Evolutionary conservation across 441 rosid species (phyloP).

Genomic region (Pelargonium myrrhifolium): DNA sequence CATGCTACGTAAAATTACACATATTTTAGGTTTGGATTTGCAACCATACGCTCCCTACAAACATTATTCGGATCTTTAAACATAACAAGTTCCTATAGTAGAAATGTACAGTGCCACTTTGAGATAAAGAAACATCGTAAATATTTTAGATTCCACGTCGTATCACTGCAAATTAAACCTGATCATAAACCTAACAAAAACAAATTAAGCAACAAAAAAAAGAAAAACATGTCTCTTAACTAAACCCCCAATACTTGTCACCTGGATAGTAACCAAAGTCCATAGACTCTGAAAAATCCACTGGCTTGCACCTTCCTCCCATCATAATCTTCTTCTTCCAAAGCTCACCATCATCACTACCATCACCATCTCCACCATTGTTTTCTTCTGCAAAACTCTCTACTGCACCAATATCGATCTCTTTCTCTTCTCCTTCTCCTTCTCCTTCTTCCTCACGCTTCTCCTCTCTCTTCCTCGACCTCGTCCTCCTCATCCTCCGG

Average conservation of each 20-base stretch:
- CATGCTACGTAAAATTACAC: too few relatives aligned
- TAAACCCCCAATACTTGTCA: background rate
- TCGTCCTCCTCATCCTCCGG: conserved; percentile 24
- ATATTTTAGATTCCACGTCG: too few relatives aligned
- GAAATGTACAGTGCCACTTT: too few relatives aligned
- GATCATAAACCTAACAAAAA: background rate
- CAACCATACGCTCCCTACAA: too few relatives aligned
- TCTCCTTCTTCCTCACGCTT: background rate
- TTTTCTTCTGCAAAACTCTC: too few relatives aligned
- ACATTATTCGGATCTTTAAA: too few relatives aligned
- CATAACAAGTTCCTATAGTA: too few relatives aligned
- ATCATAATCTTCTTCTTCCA: conserved; percentile 75
- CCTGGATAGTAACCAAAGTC: background rate
- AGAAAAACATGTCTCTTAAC: background rate
- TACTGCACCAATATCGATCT: too few relatives aligned
- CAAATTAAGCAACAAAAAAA: background rate
- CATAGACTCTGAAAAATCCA: conserved; percentile 26
- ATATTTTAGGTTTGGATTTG: too few relatives aligned
- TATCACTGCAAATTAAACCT: too few relatives aligned
- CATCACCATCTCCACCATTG: too few relatives aligned
- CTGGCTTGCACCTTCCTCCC: conserved; percentile 66
- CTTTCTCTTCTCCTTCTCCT: background rate
- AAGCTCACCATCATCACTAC: conserved; percentile 22
- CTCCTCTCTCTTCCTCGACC: conserved; percentile 12
- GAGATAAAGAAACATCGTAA: too few relatives aligned